Evolutionary conservation across 2,329 filamentous ascomycete species (phyloP).

Genomic region (Botrytis medusae): DNA sequence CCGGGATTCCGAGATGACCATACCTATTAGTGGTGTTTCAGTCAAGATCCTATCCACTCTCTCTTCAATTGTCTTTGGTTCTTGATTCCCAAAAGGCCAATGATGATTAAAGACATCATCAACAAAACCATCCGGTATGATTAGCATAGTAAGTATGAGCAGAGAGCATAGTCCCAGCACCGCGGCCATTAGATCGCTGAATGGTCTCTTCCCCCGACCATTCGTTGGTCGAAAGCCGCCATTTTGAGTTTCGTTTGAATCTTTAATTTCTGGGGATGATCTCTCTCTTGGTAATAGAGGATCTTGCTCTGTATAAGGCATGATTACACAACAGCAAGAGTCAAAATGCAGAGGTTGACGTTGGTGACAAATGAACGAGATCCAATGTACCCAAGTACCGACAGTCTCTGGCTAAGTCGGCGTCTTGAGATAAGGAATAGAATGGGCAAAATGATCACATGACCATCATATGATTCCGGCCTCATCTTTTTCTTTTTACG

Average conservation of each 20-base stretch:
- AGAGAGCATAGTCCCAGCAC: slow-evolving; percentile 27
- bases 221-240: not conserved
- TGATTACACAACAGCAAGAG: not conserved
- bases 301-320: slow-evolving; percentile 33
- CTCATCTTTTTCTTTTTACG: not conserved
- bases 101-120: slow-evolving; percentile 2
- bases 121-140: slow-evolving; percentile 22
- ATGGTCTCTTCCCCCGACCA: slow-evolving; percentile 14
- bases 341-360: not conserved
- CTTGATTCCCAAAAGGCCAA: slow-evolving; percentile 22
- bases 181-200: slow-evolving; percentile 19
- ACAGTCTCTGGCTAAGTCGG: not conserved
- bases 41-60: slow-evolving; percentile 47
- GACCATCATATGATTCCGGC: not conserved
- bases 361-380: not conserved
- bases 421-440: not conserved
- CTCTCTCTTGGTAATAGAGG: slow-evolving; percentile 36
- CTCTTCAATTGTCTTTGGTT: slow-evolving; percentile 35
- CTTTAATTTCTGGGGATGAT: slow-evolving; percentile 36
- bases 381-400: not conserved
- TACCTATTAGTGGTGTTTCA: slow-evolving; percentile 50
- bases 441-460: not conserved
- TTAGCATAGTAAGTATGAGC: slow-evolving; percentile 24
- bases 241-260: slow-evolving; percentile 20
- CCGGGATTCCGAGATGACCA: slow-evolving; percentile 6